Percentiles rank a stretch among this genome's conserved stretches.
These are phyloP conservation scores for Aphanomyces stellatus DNA, from an alignment of 352 stramenopile genomes.

Conservation along the genomic window DNA sequence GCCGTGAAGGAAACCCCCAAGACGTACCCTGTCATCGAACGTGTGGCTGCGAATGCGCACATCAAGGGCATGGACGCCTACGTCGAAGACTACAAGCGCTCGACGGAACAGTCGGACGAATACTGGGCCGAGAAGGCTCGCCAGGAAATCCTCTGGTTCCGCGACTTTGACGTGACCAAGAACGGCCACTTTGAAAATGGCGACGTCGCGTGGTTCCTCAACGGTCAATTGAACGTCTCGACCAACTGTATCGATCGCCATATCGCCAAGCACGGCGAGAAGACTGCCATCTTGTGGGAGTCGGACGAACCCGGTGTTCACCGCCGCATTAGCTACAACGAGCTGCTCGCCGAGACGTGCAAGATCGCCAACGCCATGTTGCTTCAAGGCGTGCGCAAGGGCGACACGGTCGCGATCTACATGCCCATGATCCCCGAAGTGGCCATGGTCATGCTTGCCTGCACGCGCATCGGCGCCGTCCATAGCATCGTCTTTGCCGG, in stretches of 20 bases:
- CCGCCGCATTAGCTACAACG: conserved; percentile 85
- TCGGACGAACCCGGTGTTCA: conserved; percentile 91
- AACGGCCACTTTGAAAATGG: conserved; percentile 83
- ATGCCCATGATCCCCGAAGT: conserved; percentile 99
- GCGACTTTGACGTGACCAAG: conserved; percentile 84
- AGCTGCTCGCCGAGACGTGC: conserved; percentile 87
- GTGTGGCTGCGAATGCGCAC: conserved; percentile 48
- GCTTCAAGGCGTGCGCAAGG: conserved; percentile 73
- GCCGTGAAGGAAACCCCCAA: background rate
- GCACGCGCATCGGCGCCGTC: conserved; percentile 93
- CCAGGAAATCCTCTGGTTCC: conserved; percentile 90
- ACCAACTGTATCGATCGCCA: conserved; percentile 96
- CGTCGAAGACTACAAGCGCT: conserved; percentile 80
- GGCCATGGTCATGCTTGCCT: conserved; percentile 97
- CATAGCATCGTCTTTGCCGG: conserved; percentile 87
- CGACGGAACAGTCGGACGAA: conserved; percentile 70
- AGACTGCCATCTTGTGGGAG: conserved; percentile 97
- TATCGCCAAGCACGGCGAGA: conserved; percentile 60
- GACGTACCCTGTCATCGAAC: conserved; percentile 27
- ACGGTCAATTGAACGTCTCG: conserved; percentile 91
- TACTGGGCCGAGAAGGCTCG: conserved; percentile 91
- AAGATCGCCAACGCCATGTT: conserved; percentile 96
- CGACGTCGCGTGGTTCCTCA: conserved; percentile 93
- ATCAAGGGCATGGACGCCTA: conserved; percentile 69
- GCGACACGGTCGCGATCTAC: conserved; percentile 96